Conservation (phyloP, 345 rosid genomes). For the Geranium rotundifolium region DNA sequence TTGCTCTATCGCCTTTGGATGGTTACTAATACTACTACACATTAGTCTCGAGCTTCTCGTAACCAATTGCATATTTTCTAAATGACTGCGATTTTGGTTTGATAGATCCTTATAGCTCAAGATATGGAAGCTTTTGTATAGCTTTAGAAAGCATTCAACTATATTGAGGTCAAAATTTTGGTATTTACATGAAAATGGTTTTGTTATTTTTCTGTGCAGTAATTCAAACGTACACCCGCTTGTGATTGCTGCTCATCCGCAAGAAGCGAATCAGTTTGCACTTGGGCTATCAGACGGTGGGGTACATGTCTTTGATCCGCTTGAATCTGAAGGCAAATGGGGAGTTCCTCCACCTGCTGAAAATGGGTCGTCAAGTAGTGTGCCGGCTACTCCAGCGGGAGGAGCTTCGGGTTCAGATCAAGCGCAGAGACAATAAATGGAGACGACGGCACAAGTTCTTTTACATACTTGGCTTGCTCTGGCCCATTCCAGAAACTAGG, state of each 20-base stretch:
- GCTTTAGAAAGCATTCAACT: too few relatives aligned
- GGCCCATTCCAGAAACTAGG: background rate
- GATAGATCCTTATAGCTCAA: too few relatives aligned
- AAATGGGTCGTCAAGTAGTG: constrained; percentile 67
- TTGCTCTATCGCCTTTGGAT: too few relatives aligned
- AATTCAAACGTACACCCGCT: background rate
- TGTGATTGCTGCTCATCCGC: background rate
- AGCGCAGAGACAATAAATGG: constrained; percentile 49
- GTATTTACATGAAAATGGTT: too few relatives aligned
- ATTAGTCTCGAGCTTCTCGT: too few relatives aligned
- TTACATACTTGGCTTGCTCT: background rate
- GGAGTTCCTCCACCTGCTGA: constrained; percentile 82
- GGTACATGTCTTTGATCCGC: background rate
- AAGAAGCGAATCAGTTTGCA: background rate
- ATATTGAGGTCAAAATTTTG: too few relatives aligned
- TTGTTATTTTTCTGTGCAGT: background rate
- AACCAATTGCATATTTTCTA: too few relatives aligned
- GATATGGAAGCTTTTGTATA: too few relatives aligned
- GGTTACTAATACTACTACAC: too few relatives aligned
- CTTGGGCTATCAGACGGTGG: background rate
- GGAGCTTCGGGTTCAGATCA: constrained; percentile 57
- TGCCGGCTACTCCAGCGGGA: constrained; percentile 41
- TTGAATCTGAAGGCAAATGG: constrained; percentile 93
- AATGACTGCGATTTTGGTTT: too few relatives aligned
- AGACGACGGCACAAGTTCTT: constrained; percentile 1